Conservation (phyloP, 2,329 filamentous ascomycete genomes). For the Beauveria sp. region DNA sequence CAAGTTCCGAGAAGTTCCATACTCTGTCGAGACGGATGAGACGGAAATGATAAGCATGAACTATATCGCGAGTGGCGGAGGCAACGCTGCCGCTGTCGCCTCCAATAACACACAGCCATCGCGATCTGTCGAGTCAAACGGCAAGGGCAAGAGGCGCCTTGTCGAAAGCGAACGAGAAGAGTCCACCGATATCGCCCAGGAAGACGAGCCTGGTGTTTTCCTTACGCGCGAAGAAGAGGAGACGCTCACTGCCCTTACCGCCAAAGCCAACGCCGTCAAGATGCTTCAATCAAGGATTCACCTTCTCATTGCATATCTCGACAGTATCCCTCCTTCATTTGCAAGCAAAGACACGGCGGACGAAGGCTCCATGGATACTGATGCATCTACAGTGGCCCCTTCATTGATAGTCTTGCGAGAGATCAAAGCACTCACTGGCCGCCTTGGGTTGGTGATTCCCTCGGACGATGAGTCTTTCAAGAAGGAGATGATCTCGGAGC, state of each 20-base stretch:
- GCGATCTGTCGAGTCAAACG: conserved; percentile 38
- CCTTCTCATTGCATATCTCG: conserved; percentile 69
- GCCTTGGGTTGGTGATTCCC: conserved; percentile 74
- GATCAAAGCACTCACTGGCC: conserved; percentile 76
- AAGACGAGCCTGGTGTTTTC: conserved; percentile 22
- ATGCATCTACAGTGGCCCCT: conserved; percentile 30
- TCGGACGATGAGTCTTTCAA: conserved; percentile 58
- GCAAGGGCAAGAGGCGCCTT: conserved; percentile 43
- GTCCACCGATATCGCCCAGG: conserved; percentile 18
- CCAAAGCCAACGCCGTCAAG: conserved; percentile 87
- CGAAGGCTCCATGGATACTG: conserved; percentile 25
- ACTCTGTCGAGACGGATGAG: conserved; percentile 86
- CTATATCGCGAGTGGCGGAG: conserved; percentile 78
- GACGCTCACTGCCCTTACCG: conserved; percentile 60
- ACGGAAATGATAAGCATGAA: conserved; percentile 98
- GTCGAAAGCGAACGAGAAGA: conserved; percentile 25
- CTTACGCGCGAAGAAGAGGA: conserved; percentile 55
- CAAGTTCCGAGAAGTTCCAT: conserved; percentile 76
- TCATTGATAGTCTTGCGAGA: conserved; percentile 75
- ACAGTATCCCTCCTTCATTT: conserved; percentile 60
- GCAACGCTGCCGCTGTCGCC: conserved; percentile 61
- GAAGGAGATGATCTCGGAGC: conserved; percentile 65
- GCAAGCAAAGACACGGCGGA: conserved; percentile 36
- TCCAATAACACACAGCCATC: conserved; percentile 34
- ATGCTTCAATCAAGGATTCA: conserved; percentile 77